Evolutionary conservation across 768 basidiomycete species (phyloP).

Genomic region (Amanita brunnescens): DNA sequence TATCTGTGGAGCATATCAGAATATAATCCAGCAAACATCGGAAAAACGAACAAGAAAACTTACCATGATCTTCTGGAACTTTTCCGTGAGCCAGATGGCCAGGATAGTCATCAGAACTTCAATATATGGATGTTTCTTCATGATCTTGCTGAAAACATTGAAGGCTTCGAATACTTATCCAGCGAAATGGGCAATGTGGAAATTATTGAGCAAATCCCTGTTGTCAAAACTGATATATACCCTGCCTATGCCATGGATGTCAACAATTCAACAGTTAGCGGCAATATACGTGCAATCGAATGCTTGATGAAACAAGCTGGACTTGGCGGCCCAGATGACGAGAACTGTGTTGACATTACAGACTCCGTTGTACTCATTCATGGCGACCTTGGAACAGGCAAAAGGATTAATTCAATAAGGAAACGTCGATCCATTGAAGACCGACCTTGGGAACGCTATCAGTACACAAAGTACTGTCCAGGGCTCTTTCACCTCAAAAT

Average conservation of each 20-base stretch:
- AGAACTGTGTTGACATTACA: slow-evolving; percentile 3
- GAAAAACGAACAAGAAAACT: slow-evolving; percentile 1
- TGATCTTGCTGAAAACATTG: slow-evolving; percentile 10
- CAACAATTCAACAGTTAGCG: slow-evolving; percentile 10
- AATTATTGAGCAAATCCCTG: slow-evolving; percentile 10
- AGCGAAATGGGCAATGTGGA: slow-evolving; percentile 5
- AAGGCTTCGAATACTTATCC: neutral
- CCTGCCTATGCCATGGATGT: slow-evolving; percentile 2
- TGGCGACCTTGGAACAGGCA: slow-evolving; percentile 15
- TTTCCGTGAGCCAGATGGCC: slow-evolving; percentile 4
- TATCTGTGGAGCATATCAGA: slow-evolving; percentile 13
- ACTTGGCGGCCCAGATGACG: neutral
- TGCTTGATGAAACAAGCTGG: slow-evolving; percentile 1
- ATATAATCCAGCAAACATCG: slow-evolving; percentile 6
- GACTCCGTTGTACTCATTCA: slow-evolving; percentile 10
- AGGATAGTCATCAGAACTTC: slow-evolving; percentile 1
- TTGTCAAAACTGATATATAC: slow-evolving; percentile 10
- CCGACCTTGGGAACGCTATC: slow-evolving; percentile 11
- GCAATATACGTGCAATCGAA: slow-evolving; percentile 10
- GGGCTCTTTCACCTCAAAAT: slow-evolving; percentile 25
- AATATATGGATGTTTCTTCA: slow-evolving; percentile 11
- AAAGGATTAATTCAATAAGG: neutral
- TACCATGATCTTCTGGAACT: neutral
- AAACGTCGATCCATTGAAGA: neutral
- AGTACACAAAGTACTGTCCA: slow-evolving; percentile 14